Evolutionary conservation across 768 basidiomycete species (phyloP).

Genomic region (Albatrellus ellisii): DNA sequence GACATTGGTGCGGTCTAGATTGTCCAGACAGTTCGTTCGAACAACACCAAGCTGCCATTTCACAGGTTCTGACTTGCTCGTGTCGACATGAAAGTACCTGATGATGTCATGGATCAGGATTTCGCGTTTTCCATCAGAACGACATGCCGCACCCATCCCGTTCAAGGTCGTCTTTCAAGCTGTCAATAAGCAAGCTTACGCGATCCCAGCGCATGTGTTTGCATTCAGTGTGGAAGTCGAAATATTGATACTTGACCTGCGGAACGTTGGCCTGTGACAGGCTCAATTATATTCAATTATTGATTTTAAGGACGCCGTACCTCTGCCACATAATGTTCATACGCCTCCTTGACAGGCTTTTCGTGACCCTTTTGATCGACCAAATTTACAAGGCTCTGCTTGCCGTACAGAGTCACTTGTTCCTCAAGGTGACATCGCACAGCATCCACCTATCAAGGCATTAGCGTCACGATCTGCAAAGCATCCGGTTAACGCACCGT

Average conservation of each 20-base stretch:
- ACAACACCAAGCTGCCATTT: conserved; percentile 64
- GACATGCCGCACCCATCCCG: conserved; percentile 43
- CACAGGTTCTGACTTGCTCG: conserved; percentile 30
- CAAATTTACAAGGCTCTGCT: conserved; percentile 73
- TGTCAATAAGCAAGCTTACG: conserved; percentile 70
- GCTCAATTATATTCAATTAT: too few species aligned
- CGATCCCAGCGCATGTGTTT: conserved; percentile 92
- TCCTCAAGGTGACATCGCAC: conserved; percentile 64
- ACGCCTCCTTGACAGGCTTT: conserved; percentile 89
- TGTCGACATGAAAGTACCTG: conserved; percentile 71
- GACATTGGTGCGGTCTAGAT: conserved; percentile 92
- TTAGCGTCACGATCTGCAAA: conserved; percentile 5
- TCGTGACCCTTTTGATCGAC: conserved; percentile 93
- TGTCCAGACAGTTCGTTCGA: conserved; percentile 97
- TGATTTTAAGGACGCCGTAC: too few species aligned
- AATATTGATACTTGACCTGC: conserved; percentile 80
- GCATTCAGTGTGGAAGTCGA: conserved; percentile 96
- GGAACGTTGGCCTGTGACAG: conserved; percentile 42
- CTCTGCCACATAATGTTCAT: conserved; percentile 63
- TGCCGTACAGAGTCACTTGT: conserved; percentile 63
- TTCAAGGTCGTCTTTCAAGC: conserved; percentile 54
- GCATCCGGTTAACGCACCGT: conserved; percentile 41
- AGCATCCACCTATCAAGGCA: conserved; percentile 41
- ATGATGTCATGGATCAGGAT: not conserved
- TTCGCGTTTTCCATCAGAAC: not conserved